phyloP scores from a whole-genome alignment of 345 rosid species.

The Capsella bursapastoris region DNA sequence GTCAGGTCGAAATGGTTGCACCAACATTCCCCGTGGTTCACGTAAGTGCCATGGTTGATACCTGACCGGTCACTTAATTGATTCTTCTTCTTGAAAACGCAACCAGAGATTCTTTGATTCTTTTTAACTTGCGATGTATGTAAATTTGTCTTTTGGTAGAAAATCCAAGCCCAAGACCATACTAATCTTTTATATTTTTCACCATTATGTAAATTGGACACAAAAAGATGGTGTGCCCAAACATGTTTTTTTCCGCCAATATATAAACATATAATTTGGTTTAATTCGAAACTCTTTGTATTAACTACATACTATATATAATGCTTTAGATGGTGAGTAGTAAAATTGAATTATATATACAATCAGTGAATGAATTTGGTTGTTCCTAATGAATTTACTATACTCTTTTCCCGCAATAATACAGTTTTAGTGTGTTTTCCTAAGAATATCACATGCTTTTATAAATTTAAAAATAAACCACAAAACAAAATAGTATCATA shows the following conservation, averaged over 20 bases:
- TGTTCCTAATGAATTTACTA: not conserved
- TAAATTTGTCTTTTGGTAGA: not conserved
- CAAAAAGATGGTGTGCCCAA: not conserved
- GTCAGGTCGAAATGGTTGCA: slow-evolving; percentile 39
- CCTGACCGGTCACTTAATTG: not conserved
- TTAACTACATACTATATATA: not conserved
- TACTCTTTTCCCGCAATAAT: not conserved
- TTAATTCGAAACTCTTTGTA: not conserved
- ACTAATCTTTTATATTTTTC: not conserved
- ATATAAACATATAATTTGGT: not conserved
- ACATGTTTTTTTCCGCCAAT: not conserved
- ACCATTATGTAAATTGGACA: not conserved
- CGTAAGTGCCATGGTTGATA: slow-evolving; percentile 25
- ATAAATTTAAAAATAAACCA: too few species aligned
- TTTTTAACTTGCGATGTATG: not conserved
- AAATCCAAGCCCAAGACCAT: not conserved
- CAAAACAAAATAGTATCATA: too few species aligned
- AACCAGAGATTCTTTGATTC: slow-evolving; percentile 25
- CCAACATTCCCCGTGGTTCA: slow-evolving; percentile 31
- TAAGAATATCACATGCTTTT: too few species aligned
- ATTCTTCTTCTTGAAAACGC: not conserved
- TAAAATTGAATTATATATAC: not conserved
- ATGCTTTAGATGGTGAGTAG: not conserved
- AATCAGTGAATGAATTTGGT: not conserved
- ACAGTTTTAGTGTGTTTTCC: not conserved